These are phyloP conservation scores for Mucor circinelloides DNA, from an alignment of 371 early-diverging fungal species.

Conservation along the genomic window DNA sequence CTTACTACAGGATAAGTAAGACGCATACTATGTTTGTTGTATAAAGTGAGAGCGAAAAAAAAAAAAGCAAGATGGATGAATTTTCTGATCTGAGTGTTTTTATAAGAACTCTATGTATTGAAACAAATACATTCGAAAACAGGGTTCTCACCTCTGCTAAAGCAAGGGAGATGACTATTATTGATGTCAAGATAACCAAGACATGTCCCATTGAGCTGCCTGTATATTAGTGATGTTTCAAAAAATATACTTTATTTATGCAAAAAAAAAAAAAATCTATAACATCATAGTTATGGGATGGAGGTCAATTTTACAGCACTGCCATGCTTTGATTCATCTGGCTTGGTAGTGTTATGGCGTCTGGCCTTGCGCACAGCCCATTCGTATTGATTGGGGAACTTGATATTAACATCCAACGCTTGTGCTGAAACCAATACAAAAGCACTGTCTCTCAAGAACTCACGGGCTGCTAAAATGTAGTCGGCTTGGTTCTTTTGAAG, in stretches of 20 bases:
- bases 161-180: background rate
- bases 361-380: slow-evolving; percentile 28
- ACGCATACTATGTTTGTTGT: background rate
- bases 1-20: background rate
- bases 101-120: background rate
- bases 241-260: background rate
- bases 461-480: slow-evolving; percentile 71
- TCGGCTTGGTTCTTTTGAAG: slow-evolving; percentile 71
- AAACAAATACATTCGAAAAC: background rate
- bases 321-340: background rate
- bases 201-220: background rate
- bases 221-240: background rate
- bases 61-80: background rate
- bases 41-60: background rate
- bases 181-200: background rate
- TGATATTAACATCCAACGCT: slow-evolving; percentile 10
- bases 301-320: background rate
- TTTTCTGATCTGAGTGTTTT: background rate
- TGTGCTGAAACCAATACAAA: slow-evolving; percentile 39
- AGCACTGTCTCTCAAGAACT: slow-evolving; percentile 75
- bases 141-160: background rate
- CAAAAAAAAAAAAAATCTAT: background rate
- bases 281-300: background rate
- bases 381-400: slow-evolving; percentile 18
- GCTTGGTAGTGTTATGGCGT: slow-evolving; percentile 10